Percentiles rank a stretch among this genome's conserved stretches.
Evolutionary conservation across 2,329 filamentous ascomycete species (phyloP).

Genomic region (Chaetomiaceae sp.): DNA sequence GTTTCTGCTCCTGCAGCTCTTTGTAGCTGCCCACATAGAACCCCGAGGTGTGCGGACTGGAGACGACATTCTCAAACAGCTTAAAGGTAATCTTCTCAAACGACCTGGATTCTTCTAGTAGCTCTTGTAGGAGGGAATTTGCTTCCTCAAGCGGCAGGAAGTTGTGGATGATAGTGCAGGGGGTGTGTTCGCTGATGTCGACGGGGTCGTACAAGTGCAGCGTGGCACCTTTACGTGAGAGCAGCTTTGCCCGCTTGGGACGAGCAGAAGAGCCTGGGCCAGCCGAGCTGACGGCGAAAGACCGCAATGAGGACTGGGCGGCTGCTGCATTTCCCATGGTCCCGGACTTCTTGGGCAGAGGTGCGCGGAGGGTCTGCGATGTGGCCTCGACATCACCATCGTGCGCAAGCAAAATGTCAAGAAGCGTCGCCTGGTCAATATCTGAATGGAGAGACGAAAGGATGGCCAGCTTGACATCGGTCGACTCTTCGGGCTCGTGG

Average conservation of each 20-base stretch:
- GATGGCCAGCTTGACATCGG: slow-evolving; percentile 83
- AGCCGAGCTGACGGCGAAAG: slow-evolving; percentile 38
- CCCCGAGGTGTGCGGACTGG: slow-evolving; percentile 76
- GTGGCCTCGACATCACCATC: slow-evolving; percentile 71
- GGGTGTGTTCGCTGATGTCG: slow-evolving; percentile 77
- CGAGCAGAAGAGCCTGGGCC: slow-evolving; percentile 19
- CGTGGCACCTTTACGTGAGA: slow-evolving; percentile 75
- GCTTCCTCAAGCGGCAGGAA: slow-evolving; percentile 72
- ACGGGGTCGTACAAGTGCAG: slow-evolving; percentile 77
- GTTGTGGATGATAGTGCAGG: slow-evolving; percentile 89
- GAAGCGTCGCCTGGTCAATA: slow-evolving; percentile 59
- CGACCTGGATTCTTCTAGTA: slow-evolving; percentile 66
- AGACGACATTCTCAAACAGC: slow-evolving; percentile 81
- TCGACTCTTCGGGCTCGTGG: slow-evolving; percentile 63
- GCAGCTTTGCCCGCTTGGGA: slow-evolving; percentile 38
- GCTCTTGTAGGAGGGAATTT: slow-evolving; percentile 67
- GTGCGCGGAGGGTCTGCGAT: slow-evolving; percentile 48
- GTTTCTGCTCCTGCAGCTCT: slow-evolving; percentile 63
- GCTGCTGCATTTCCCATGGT: slow-evolving; percentile 39
- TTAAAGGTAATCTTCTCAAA: slow-evolving; percentile 74
- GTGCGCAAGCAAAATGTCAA: slow-evolving; percentile 74
- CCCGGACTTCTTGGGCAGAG: slow-evolving; percentile 33
- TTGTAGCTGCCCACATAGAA: slow-evolving; percentile 76
- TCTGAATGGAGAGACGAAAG: slow-evolving; percentile 71
- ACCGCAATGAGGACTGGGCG: slow-evolving; percentile 60